A percentile compares a stretch with the other conserved stretches of the same genome.
Conservation (phyloP, 176 grass and related monocot genomes). For the Olyra latifolia region DNA sequence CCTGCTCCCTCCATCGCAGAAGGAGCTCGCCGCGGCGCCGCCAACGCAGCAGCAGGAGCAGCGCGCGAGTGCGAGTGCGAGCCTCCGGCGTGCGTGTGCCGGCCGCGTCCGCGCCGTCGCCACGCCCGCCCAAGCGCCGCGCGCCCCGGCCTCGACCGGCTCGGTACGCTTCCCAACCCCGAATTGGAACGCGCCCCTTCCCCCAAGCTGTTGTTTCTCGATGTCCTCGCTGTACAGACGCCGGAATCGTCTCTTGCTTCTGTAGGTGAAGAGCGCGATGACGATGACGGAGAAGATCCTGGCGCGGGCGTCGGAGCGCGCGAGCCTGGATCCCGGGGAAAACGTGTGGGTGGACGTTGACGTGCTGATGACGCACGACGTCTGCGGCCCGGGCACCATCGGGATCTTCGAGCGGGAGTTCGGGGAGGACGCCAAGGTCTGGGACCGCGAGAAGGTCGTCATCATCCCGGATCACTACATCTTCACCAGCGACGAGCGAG, state of each 20-base stretch:
- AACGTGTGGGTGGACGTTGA: conserved; percentile 97
- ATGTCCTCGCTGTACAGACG: background rate
- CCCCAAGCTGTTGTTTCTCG: background rate
- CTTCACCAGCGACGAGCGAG: conserved; percentile 83
- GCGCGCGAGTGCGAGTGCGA: conserved; percentile 27
- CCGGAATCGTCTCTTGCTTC: background rate
- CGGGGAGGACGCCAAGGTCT: conserved; percentile 83
- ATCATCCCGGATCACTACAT: conserved; percentile 98
- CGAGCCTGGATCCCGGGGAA: conserved; percentile 77
- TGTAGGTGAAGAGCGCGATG: conserved; percentile 75
- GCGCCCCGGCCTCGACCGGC: conserved; percentile 66
- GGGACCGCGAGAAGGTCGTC: conserved; percentile 91
- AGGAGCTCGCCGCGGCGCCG: conserved; percentile 46
- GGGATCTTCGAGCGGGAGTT: conserved; percentile 95
- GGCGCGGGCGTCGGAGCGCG: conserved; percentile 70
- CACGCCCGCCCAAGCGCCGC: conserved; percentile 51
- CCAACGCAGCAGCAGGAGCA: conserved; percentile 31
- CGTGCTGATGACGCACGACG: conserved; percentile 97
- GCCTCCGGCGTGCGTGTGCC: conserved; percentile 6
- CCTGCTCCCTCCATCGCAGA: conserved; percentile 32
- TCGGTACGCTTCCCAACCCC: conserved; percentile 50
- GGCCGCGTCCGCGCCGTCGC: conserved; percentile 56
- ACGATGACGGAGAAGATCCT: conserved; percentile 99
- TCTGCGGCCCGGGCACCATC: conserved; percentile 73
- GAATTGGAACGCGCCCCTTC: background rate